Conservation (phyloP, 83 land plant genomes). For the Picea abies region DNA sequence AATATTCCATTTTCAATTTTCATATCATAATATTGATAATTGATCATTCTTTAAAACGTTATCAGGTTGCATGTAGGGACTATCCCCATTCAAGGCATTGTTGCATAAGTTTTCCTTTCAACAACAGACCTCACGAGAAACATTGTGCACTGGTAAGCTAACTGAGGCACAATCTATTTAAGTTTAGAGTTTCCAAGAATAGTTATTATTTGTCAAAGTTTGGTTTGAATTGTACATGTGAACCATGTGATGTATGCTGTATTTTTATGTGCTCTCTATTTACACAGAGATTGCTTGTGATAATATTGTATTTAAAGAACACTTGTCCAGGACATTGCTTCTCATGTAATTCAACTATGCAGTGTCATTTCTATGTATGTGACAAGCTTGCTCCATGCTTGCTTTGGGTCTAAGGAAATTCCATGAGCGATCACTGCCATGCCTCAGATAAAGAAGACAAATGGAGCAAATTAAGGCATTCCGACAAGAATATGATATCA, state of each 20-base stretch:
- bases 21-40: too few species aligned
- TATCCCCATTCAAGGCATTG: slow-evolving; percentile 38
- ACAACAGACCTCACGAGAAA: slow-evolving; percentile 30
- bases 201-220: too few species aligned
- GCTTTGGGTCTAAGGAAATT: slow-evolving; percentile 49
- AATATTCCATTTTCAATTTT: too few species aligned
- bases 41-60: too few species aligned
- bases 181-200: background rate
- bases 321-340: too few species aligned
- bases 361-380: slow-evolving; percentile 67
- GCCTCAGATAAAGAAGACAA: too few species aligned
- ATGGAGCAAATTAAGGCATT: background rate
- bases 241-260: too few species aligned
- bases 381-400: slow-evolving; percentile 63
- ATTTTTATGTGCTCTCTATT: too few species aligned
- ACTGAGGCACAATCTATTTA: background rate
- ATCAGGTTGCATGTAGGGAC: slow-evolving; percentile 44
- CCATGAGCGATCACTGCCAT: background rate
- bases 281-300: background rate
- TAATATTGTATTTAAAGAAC: background rate
- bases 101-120: slow-evolving; percentile 42
- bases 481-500: background rate
- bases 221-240: too few species aligned
- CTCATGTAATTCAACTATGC: slow-evolving; percentile 13
- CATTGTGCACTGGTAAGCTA: slow-evolving; percentile 27